Evolutionary conservation across 192 early-diverging fungal species (phyloP).

Genomic region (Borealophlyctis nickersoniae): DNA sequence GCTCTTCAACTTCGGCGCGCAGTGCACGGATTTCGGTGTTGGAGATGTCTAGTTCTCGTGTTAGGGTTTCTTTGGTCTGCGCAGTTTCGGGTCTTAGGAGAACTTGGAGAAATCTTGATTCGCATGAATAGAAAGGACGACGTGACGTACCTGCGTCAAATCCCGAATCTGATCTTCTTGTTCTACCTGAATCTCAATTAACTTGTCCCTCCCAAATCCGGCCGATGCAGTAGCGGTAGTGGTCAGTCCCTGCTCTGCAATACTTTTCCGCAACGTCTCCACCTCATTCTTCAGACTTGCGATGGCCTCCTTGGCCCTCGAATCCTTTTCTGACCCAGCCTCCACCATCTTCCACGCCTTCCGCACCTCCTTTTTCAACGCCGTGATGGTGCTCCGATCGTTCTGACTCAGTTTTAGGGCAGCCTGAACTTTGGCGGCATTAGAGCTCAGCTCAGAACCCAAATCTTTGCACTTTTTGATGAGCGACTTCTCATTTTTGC

Average conservation of each 20-base stretch:
- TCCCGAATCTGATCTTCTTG: conserved; percentile 41
- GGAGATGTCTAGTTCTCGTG: conserved; percentile 27
- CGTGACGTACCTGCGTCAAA: conserved; percentile 31
- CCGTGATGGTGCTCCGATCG: conserved; percentile 40
- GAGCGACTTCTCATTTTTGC: conserved; percentile 47
- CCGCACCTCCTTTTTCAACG: conserved; percentile 52
- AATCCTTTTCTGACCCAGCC: conserved; percentile 41
- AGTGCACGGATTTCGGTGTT: conserved; percentile 20
- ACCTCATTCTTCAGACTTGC: conserved; percentile 44
- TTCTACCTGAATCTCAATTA: conserved; percentile 44
- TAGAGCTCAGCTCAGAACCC: conserved; percentile 40
- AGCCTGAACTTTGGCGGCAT: conserved; percentile 49
- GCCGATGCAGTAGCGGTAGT: not conserved
- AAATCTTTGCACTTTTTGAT: conserved; percentile 48
- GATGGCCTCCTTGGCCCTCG: conserved; percentile 43
- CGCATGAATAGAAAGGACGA: not conserved
- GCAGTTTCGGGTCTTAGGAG: not conserved
- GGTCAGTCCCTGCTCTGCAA: conserved; percentile 7
- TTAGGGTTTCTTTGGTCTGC: conserved; percentile 36
- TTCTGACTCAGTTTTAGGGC: conserved; percentile 46
- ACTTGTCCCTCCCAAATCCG: conserved; percentile 25
- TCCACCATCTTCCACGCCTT: conserved; percentile 60
- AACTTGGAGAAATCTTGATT: not conserved
- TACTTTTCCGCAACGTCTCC: conserved; percentile 19
- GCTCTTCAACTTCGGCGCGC: conserved; percentile 32